Percentiles rank a stretch among this genome's conserved stretches.
Evolutionary conservation across 2,329 filamentous ascomycete genomes (phyloP).

Genomic region (Orbilia oligospora): DNA sequence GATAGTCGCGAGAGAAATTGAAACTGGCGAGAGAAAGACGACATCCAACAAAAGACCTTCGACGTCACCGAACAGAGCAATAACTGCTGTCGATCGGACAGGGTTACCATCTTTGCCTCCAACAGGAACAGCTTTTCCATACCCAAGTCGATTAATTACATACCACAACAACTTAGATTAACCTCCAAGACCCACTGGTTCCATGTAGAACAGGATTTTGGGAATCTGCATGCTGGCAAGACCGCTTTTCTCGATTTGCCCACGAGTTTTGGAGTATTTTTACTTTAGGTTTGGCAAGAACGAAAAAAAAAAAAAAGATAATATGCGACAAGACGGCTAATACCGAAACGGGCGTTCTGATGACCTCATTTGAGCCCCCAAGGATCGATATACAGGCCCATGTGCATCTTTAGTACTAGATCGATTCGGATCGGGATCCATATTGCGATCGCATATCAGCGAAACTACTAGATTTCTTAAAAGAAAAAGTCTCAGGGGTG

Average conservation of each 20-base stretch:
- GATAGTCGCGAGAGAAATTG: not conserved
- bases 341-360: conserved; percentile 38
- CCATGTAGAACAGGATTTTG: conserved; percentile 29
- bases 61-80: conserved; percentile 1
- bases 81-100: conserved; percentile 21
- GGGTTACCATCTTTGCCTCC: conserved; percentile 13
- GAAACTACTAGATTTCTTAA: not conserved
- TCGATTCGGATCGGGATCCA: conserved; percentile 28
- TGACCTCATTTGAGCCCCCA: conserved; percentile 42
- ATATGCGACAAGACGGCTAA: conserved; percentile 33
- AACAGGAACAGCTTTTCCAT: no score
- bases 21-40: conserved; percentile 11
- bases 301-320: no score
- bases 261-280: conserved; percentile 1
- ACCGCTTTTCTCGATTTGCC: conserved; percentile 30
- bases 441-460: not conserved
- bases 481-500: not conserved
- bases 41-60: conserved; percentile 29
- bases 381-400: conserved; percentile 26
- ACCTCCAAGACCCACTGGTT: conserved; percentile 25
- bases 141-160: no score
- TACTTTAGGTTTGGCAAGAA: conserved; percentile 28
- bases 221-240: conserved; percentile 25
- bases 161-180: not conserved
- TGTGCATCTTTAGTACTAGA: conserved; percentile 16